Base-by-base conservation (phyloP, 75 land plant species). In the Pinus tabuliformis region DNA sequence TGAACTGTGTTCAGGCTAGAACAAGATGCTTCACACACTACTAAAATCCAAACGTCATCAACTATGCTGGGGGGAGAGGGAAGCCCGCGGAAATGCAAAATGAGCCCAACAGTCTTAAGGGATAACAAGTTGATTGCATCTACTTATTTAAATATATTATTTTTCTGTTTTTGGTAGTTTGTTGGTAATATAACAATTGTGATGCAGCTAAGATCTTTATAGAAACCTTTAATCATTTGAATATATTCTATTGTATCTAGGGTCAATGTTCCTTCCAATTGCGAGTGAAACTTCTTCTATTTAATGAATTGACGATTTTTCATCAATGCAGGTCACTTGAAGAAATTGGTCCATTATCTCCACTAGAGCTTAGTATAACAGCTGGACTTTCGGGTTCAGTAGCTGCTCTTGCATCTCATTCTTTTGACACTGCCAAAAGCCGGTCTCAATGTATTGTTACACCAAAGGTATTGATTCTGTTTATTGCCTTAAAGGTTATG, bases 361-460 rank as follows among this genome's bases (percentile, higher is more conserved):
- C 93, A 57, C 56, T 89, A 54, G 76, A 82, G 72, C 78, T 85
- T 60, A 83, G 89, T 77, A 60, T 83, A 37, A 88, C 91, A 63
- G 93, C 93, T 68, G 93, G 93, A 62, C 33, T 91, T 81, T 87
- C 91, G 57, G 93, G 91, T 49, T 64, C 84, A 59, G 21, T 84
- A 57, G 93, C 93, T 70, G 91, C 91, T 61, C 78, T 83, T 72
- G 89, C 81, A 64, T 91, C 93, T 77, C 91, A 91, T 87, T 36
- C 85, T 59, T 87, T 86, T 76, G 93, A 91, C 81, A 89, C 93
- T 58, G 89, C 93, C 12, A 79, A 74, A 84, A 86, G 74, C 65
- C 80, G 94, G 71, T 79, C 85, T 65, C 90, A 89, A 77, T 86
- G 86, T 70, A 81, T 59, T 62, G 89, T 91, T 65, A 24, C 86